These are phyloP conservation scores for Hyaloscypha bicolor DNA, from an alignment of 495 filamentous ascomycete species.

Conservation along the genomic window DNA sequence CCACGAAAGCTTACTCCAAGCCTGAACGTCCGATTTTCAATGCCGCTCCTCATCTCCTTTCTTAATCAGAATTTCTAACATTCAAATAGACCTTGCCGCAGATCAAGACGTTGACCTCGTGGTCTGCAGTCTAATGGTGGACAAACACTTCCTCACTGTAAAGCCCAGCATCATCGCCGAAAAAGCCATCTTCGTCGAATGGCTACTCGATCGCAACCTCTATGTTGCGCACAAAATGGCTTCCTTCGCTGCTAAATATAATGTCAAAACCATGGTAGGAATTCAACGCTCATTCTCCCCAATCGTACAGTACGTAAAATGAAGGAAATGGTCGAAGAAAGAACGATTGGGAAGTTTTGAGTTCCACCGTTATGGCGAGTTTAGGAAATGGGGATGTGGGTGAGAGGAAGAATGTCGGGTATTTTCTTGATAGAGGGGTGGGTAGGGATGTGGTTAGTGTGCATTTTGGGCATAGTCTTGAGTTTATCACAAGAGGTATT, in stretches of 20 bases:
- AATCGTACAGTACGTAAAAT: conserved; percentile 41
- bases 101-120: conserved; percentile 60
- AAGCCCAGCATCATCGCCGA: conserved; percentile 53
- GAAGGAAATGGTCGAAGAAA: conserved; percentile 46
- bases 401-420: conserved; percentile 39
- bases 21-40: conserved; percentile 43
- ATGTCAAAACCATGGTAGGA: conserved; percentile 51
- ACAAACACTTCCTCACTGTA: conserved; percentile 50
- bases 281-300: conserved; percentile 51
- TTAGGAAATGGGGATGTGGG: conserved; percentile 36
- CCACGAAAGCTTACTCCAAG: conserved; percentile 51
- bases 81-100: conserved; percentile 28
- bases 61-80: background rate
- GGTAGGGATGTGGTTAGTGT: conserved; percentile 55
- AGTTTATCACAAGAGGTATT: conserved; percentile 33
- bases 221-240: conserved; percentile 44
- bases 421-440: conserved; percentile 46
- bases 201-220: conserved; percentile 48
- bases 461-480: conserved; percentile 45
- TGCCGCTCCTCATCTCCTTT: background rate
- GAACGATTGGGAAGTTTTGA: conserved; percentile 55
- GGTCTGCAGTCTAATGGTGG: conserved; percentile 54
- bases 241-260: conserved; percentile 35
- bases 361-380: conserved; percentile 42
- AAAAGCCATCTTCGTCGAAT: conserved; percentile 60